Evolutionary conservation across 257 asterid species (phyloP).

Genomic region (Craterostigma plantagineum): DNA sequence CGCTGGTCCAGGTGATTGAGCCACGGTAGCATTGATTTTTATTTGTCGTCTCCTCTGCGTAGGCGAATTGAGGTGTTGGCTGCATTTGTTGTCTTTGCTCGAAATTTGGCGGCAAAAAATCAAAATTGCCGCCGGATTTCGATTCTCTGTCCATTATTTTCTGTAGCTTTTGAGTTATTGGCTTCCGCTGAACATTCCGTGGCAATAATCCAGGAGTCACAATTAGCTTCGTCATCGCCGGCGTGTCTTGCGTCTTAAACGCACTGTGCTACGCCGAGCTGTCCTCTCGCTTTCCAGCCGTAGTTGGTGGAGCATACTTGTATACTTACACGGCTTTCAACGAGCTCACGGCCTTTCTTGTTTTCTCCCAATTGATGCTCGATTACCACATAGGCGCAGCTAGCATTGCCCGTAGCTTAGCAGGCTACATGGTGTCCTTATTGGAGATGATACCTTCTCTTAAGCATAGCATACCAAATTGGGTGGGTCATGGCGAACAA

Average conservation of each 20-base stretch:
- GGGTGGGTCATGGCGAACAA: constrained; percentile 90
- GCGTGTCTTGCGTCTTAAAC: constrained; percentile 66
- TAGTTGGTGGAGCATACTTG: constrained; percentile 94
- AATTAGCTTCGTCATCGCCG: constrained; percentile 77
- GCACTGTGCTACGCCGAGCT: constrained; percentile 92
- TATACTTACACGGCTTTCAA: constrained; percentile 90
- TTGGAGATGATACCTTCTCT: constrained; percentile 70
- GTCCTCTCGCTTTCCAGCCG: constrained; percentile 94
- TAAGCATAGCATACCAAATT: constrained; percentile 48
- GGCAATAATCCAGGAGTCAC: constrained; percentile 54
- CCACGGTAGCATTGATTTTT: too few species aligned
- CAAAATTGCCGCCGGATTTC: too few species aligned
- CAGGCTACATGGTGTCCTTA: constrained; percentile 53
- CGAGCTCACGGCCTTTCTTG: constrained; percentile 88
- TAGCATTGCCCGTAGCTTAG: constrained; percentile 94
- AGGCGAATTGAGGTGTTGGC: neutral
- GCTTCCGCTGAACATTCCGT: constrained; percentile 5
- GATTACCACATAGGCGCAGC: constrained; percentile 98
- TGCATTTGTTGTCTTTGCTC: neutral
- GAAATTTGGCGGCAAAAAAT: constrained; percentile 6
- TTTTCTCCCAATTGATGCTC: constrained; percentile 81
- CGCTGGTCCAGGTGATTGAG: constrained; percentile 92
- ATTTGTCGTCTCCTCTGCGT: neutral
- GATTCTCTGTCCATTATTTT: too few species aligned
- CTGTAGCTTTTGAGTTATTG: too few species aligned